A percentile compares a stretch with the other conserved stretches of the same genome.
These are phyloP conservation scores for Clitopilus hobsonii DNA, from an alignment of 768 basidiomycete genomes.

Conservation along the genomic window DNA sequence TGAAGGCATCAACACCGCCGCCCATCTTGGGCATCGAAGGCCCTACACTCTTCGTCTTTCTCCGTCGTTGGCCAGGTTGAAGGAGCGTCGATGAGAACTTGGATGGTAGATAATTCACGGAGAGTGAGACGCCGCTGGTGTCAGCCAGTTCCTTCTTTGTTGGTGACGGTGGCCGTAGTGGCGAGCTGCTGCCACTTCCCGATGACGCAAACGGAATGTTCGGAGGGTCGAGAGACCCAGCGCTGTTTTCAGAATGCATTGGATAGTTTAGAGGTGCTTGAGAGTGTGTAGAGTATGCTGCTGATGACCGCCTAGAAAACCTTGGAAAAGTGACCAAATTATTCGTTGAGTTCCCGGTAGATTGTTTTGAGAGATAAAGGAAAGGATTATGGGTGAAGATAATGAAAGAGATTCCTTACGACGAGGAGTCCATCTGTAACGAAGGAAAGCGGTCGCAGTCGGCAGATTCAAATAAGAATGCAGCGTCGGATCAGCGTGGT, in stretches of 20 bases:
- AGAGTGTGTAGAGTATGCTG: slow-evolving; percentile 16
- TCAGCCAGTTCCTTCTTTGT: slow-evolving; percentile 5
- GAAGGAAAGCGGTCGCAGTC: slow-evolving; percentile 3
- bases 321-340: slow-evolving; percentile 10
- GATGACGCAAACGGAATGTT: slow-evolving; percentile 12
- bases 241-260: slow-evolving; percentile 11
- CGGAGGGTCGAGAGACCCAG: slow-evolving; percentile 13
- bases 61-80: slow-evolving; percentile 33
- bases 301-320: slow-evolving; percentile 14
- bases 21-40: slow-evolving; percentile 51
- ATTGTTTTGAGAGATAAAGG: slow-evolving; percentile 1
- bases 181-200: slow-evolving; percentile 5
- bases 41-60: slow-evolving; percentile 27
- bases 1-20: slow-evolving; percentile 68
- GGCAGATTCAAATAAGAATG: background rate
- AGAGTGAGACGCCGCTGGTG: slow-evolving; percentile 31
- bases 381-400: slow-evolving; percentile 1
- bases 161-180: slow-evolving; percentile 8
- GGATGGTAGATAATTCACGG: slow-evolving; percentile 66
- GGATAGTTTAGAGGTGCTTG: slow-evolving; percentile 15
- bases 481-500: slow-evolving; percentile 6
- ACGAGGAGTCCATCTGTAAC: slow-evolving; percentile 13
- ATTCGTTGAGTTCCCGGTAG: background rate
- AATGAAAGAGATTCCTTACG: slow-evolving; percentile 9
- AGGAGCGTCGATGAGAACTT: slow-evolving; percentile 57